phyloP scores from a whole-genome alignment of 768 basidiomycete genomes.

The Boletus sensibilis region DNA sequence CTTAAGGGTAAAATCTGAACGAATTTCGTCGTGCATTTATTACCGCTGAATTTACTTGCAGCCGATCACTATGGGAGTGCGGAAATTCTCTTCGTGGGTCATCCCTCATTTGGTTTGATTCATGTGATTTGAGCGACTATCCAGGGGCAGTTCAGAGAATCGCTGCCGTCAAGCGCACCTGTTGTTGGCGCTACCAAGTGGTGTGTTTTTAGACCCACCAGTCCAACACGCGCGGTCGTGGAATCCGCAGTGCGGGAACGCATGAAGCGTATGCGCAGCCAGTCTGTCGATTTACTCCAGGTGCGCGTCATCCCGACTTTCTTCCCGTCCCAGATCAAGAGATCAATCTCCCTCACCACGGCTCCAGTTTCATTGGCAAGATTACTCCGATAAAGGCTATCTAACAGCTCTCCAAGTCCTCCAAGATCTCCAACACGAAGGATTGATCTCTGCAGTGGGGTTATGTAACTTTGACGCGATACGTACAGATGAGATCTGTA shows the following conservation, averaged over 20 bases:
- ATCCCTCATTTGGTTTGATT: neutral
- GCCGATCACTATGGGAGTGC: conserved; percentile 88
- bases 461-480: conserved; percentile 80
- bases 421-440: conserved; percentile 56
- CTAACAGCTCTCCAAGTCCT: conserved; percentile 50
- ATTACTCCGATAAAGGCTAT: conserved; percentile 53
- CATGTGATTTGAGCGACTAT: conserved; percentile 2
- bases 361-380: conserved; percentile 76
- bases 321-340: neutral
- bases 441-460: conserved; percentile 63
- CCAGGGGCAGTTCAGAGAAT: conserved; percentile 68
- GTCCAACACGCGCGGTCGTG: conserved; percentile 54
- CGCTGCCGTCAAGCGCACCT: conserved; percentile 38
- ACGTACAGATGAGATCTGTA: conserved; percentile 77
- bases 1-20: conserved; percentile 27
- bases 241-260: conserved; percentile 67
- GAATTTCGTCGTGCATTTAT: neutral
- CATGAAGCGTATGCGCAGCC: conserved; percentile 61
- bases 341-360: neutral
- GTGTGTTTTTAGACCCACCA: conserved; percentile 67
- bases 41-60: conserved; percentile 29
- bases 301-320: conserved; percentile 33
- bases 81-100: conserved; percentile 73
- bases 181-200: conserved; percentile 82
- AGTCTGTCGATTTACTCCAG: conserved; percentile 69